A percentile compares a stretch with the other conserved stretches of the same genome.
phyloP scores from a whole-genome alignment of 805 yeast genomes.

The Saccharomycopsis vini region DNA sequence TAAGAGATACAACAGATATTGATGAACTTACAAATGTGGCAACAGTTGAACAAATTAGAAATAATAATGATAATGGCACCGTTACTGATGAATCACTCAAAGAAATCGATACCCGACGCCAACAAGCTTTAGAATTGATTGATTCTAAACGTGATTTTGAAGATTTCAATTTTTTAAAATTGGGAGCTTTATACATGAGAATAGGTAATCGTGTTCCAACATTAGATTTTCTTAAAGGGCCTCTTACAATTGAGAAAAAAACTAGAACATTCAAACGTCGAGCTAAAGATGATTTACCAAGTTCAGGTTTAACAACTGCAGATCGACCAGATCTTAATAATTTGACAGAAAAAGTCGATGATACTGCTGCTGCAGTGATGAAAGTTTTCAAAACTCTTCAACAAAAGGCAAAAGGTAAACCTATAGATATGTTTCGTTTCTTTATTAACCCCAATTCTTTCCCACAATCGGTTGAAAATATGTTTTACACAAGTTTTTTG shows the following conservation, averaged over 20 bases:
- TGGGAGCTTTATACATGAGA: constrained; percentile 45
- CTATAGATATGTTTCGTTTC: constrained; percentile 53
- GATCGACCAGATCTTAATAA: constrained; percentile 44
- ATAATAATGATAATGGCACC: constrained; percentile 16
- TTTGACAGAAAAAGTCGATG: constrained; percentile 39
- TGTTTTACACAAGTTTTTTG: constrained; percentile 75
- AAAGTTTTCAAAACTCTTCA: constrained; percentile 37
- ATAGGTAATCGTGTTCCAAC: constrained; percentile 40
- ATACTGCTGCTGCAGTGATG: constrained; percentile 56
- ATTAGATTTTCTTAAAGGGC: constrained; percentile 61
- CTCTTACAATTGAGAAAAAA: constrained; percentile 53
- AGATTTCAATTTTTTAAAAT: constrained; percentile 47
- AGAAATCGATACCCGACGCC: constrained; percentile 2
- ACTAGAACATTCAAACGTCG: constrained; percentile 22
- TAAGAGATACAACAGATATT: constrained; percentile 24
- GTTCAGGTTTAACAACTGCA: constrained; percentile 45
- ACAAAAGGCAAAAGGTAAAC: constrained; percentile 27
- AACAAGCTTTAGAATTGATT: constrained; percentile 14
- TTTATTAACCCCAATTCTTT: constrained; percentile 71
- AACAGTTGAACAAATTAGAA: constrained; percentile 20
- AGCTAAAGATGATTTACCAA: constrained; percentile 21
- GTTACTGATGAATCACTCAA: constrained; percentile 18
- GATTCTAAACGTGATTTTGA: constrained; percentile 30
- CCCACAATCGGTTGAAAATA: constrained; percentile 71
- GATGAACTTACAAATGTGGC: constrained; percentile 18